Evolutionary conservation across 106 monocot genomes (phyloP).

Genomic region (Chionographis japonica): DNA sequence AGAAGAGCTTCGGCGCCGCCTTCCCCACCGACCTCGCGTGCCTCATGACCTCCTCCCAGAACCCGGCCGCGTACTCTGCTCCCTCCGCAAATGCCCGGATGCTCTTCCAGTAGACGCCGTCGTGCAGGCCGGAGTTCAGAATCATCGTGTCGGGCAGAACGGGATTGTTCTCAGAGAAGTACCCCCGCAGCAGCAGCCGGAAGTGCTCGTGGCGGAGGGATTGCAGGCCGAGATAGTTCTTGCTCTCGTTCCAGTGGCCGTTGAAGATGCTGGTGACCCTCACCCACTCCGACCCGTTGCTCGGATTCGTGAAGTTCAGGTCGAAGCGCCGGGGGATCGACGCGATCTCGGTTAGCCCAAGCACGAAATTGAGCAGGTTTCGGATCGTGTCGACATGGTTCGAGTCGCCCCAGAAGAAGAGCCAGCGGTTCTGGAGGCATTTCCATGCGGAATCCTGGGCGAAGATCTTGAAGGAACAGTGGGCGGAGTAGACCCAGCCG

Average conservation of each 20-base stretch:
- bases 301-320: slow-evolving; percentile 41
- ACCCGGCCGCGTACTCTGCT: slow-evolving; percentile 62
- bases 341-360: slow-evolving; percentile 29
- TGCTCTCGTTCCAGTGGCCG: slow-evolving; percentile 87
- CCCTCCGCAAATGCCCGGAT: slow-evolving; percentile 41
- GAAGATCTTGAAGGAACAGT: slow-evolving; percentile 75
- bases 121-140: slow-evolving; percentile 89
- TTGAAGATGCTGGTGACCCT: slow-evolving; percentile 92
- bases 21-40: slow-evolving; percentile 8
- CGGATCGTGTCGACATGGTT: slow-evolving; percentile 93
- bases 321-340: slow-evolving; percentile 71
- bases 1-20: slow-evolving; percentile 51
- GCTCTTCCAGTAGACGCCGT: slow-evolving; percentile 62
- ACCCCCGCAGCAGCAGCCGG: slow-evolving; percentile 36
- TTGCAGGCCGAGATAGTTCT: slow-evolving; percentile 71
- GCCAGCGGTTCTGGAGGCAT: slow-evolving; percentile 62
- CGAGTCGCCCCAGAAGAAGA: slow-evolving; percentile 99
- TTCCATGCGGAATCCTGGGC: slow-evolving; percentile 45
- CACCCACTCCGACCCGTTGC: slow-evolving; percentile 39
- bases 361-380: slow-evolving; percentile 71
- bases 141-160: slow-evolving; percentile 47
- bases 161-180: slow-evolving; percentile 38
- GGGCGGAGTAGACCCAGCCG: slow-evolving; percentile 95
- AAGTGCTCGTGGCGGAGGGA: slow-evolving; percentile 52
- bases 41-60: slow-evolving; percentile 61